Conservation (phyloP, 345 rosid genomes). For the Angophora floribunda region DNA sequence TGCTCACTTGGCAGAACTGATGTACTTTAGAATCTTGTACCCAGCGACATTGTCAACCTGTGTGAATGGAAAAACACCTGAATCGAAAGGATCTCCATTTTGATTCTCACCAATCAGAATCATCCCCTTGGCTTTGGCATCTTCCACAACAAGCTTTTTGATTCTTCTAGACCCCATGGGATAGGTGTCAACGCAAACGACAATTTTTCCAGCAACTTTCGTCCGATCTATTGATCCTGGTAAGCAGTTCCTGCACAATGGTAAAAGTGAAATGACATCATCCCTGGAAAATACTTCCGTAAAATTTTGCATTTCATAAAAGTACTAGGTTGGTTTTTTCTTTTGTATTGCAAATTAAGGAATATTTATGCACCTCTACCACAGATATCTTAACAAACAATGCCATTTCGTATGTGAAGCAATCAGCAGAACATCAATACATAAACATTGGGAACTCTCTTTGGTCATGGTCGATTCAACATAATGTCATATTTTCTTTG, state of each 20-base stretch:
- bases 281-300: not conserved
- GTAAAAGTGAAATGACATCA: not conserved
- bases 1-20: conserved; percentile 47
- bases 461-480: not conserved
- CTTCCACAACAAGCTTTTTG: conserved; percentile 53
- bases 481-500: not conserved
- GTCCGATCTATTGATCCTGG: conserved; percentile 57
- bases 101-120: conserved; percentile 33
- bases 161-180: conserved; percentile 15
- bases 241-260: conserved; percentile 41
- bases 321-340: not conserved
- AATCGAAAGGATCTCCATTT: conserved; percentile 41
- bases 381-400: not conserved
- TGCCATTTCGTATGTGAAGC: not conserved
- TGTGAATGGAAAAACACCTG: conserved; percentile 47
- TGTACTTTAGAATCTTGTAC: conserved; percentile 40
- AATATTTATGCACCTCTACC: not conserved
- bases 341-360: not conserved
- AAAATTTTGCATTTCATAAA: not conserved
- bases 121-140: conserved; percentile 54
- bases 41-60: conserved; percentile 39
- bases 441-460: not conserved
- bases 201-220: conserved; percentile 52
- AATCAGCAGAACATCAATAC: not conserved
- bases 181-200: conserved; percentile 41